These are phyloP conservation scores for Lasiosphaeriaceae sp. DNA, from an alignment of 495 filamentous ascomycete species.

Conservation along the genomic window DNA sequence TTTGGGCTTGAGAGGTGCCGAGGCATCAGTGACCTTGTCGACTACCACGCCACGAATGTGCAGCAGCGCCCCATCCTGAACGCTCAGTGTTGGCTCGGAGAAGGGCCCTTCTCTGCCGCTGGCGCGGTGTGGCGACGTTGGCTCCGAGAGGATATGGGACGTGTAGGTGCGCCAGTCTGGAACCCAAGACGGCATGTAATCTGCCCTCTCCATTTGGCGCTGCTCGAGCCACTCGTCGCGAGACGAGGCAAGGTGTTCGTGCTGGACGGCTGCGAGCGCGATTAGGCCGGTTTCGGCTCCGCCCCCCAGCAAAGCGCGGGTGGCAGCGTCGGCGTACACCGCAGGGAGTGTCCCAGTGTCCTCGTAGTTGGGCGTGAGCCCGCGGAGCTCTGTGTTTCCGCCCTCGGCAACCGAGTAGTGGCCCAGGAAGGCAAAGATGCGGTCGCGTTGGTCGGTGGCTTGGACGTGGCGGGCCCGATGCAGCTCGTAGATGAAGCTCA, in stretches of 20 bases:
- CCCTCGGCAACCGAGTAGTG: conserved; percentile 14
- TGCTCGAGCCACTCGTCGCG: background rate
- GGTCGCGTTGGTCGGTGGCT: conserved; percentile 22
- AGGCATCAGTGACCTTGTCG: background rate
- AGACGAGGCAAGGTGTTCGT: background rate
- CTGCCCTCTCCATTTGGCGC: background rate
- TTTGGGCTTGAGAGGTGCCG: background rate
- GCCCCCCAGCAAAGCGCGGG: background rate
- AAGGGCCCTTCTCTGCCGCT: conserved; percentile 4
- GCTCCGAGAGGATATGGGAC: conserved; percentile 8
- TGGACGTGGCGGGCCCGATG: conserved; percentile 22
- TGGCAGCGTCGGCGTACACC: background rate
- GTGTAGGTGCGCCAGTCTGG: conserved; percentile 17
- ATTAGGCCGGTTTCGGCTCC: background rate
- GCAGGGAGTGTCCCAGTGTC: background rate
- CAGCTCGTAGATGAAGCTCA: conserved; percentile 28
- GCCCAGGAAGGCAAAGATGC: conserved; percentile 24
- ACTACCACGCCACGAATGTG: background rate
- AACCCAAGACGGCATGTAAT: conserved; percentile 15
- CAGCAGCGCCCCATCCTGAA: background rate
- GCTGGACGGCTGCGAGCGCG: background rate
- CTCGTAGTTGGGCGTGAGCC: background rate
- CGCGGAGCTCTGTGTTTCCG: background rate
- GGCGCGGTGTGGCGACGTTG: conserved; percentile 2
- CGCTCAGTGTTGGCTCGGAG: background rate